A percentile compares a stretch with the other conserved stretches of the same genome.
Evolutionary conservation across 306 rosid species (phyloP).

Genomic region (Cucumis melo): DNA sequence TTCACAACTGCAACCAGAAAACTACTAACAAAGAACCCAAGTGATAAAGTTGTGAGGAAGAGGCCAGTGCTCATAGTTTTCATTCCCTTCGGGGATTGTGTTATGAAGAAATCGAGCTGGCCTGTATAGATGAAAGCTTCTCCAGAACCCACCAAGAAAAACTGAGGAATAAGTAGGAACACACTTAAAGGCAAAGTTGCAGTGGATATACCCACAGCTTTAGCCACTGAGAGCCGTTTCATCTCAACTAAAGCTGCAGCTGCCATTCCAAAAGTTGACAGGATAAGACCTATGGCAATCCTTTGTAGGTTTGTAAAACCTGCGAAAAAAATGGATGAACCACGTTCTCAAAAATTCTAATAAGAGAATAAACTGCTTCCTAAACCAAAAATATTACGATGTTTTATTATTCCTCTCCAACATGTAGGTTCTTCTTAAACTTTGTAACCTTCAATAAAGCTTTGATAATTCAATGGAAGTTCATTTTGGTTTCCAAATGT

Average conservation of each 20-base stretch:
- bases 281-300: conserved; percentile 61
- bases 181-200: conserved; percentile 57
- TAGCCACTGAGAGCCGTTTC: conserved; percentile 50
- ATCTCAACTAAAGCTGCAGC: conserved; percentile 51
- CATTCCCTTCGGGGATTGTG: conserved; percentile 88
- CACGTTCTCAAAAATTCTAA: neutral
- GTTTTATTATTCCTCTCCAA: neutral
- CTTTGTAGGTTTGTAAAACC: conserved; percentile 74
- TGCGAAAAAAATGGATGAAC: conserved; percentile 11
- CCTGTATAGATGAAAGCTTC: conserved; percentile 98
- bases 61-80: conserved; percentile 95
- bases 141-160: conserved; percentile 75
- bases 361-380: neutral
- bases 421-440: neutral
- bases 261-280: conserved; percentile 60
- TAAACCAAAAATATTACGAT: neutral
- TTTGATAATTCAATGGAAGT: neutral
- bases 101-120: conserved; percentile 92
- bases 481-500: neutral
- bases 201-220: conserved; percentile 11
- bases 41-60: conserved; percentile 69
- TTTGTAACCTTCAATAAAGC: neutral
- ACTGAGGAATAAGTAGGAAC: conserved; percentile 70
- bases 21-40: conserved; percentile 83
- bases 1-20: conserved; percentile 57